Evolutionary conservation across 495 filamentous ascomycete species (phyloP).

Genomic region (Xylona heveae): DNA sequence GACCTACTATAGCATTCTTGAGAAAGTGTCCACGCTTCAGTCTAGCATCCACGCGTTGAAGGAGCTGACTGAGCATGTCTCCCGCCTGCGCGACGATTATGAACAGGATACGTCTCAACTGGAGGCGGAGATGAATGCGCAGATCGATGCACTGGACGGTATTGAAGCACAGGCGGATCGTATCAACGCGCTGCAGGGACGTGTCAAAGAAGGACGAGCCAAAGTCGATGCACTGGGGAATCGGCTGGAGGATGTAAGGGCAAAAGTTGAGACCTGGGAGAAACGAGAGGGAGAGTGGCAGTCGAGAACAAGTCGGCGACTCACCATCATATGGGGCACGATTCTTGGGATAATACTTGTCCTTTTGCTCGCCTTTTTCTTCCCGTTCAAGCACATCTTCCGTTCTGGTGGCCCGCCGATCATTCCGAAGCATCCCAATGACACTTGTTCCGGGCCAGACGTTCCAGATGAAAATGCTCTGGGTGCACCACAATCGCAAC

Average conservation of each 20-base stretch:
- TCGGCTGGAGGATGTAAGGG: constrained; percentile 40
- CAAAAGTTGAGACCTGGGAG: constrained; percentile 50
- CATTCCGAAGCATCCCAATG: too few relatives aligned
- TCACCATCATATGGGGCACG: constrained; percentile 39
- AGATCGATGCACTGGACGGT: constrained; percentile 41
- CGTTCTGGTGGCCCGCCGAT: too few relatives aligned
- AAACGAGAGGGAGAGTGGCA: constrained; percentile 51
- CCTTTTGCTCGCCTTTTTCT: too few relatives aligned
- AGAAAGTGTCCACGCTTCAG: constrained; percentile 50
- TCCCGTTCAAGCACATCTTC: too few relatives aligned
- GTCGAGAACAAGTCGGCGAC: constrained; percentile 36
- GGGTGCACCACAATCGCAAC: too few relatives aligned
- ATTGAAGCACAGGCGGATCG: constrained; percentile 51
- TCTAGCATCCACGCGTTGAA: constrained; percentile 45
- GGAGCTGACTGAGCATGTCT: constrained; percentile 41
- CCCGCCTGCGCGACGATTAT: constrained; percentile 39
- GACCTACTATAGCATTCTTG: constrained; percentile 66
- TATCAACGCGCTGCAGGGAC: constrained; percentile 40
- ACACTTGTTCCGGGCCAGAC: too few relatives aligned
- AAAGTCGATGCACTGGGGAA: constrained; percentile 41
- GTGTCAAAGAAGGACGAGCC: constrained; percentile 39
- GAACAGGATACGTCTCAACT: constrained; percentile 35
- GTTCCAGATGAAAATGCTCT: too few relatives aligned
- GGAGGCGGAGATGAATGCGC: constrained; percentile 36
- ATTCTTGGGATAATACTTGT: constrained; percentile 16